phyloP scores from a whole-genome alignment of 441 rosid species.

The Gossypium trilobum region DNA sequence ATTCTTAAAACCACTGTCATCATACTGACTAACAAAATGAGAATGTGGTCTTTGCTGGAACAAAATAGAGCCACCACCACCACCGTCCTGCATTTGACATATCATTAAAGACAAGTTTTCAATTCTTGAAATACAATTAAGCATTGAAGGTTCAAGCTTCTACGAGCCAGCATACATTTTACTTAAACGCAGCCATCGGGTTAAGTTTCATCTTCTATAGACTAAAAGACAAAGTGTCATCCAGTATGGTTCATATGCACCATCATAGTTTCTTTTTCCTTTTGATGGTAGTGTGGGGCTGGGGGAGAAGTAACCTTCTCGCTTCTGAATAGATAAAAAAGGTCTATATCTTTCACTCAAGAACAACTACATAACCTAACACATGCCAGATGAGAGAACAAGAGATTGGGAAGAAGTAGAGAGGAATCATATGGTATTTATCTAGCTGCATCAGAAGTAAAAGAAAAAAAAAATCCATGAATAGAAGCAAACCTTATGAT shows the following conservation, averaged over 20 bases:
- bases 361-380: conserved; percentile 5
- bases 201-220: neutral
- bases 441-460: neutral
- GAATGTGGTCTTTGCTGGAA: conserved; percentile 25
- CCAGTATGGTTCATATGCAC: neutral
- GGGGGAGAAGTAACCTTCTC: neutral
- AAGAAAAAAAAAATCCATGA: conserved; percentile 5
- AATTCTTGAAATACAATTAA: neutral
- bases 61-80: conserved; percentile 19
- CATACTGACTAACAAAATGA: conserved; percentile 28
- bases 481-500: conserved; percentile 37
- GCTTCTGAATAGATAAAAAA: neutral
- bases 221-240: neutral
- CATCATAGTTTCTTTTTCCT: neutral
- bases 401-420: neutral
- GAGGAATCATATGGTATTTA: neutral
- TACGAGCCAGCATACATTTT: neutral
- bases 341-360: neutral
- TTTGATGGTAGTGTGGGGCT: neutral
- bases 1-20: conserved; percentile 19
- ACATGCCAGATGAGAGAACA: neutral
- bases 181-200: neutral
- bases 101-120: neutral
- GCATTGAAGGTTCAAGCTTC: neutral
- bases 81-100: conserved; percentile 20